Percentiles rank a stretch among this genome's conserved stretches.
Evolutionary conservation across 1,284 basidiomycete species (phyloP).

Genomic region (Pascua sp.): DNA sequence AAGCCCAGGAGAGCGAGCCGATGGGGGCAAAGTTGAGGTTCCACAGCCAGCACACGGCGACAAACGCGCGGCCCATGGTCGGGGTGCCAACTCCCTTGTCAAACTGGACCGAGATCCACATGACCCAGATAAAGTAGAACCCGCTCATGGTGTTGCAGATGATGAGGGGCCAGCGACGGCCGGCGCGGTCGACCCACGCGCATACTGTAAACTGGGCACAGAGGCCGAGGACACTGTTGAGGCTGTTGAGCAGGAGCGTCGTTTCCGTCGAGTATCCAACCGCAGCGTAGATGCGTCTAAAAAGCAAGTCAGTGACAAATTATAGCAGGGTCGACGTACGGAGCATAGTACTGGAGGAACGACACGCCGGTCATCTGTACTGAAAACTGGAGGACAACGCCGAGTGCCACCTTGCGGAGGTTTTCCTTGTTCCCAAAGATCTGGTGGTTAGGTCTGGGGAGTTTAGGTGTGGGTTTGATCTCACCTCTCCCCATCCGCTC

Average conservation of each 20-base stretch:
- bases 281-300: background rate
- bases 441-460: no score
- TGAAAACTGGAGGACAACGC: conserved; percentile 50
- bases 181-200: conserved; percentile 57
- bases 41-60: conserved; percentile 24
- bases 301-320: no score
- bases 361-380: conserved; percentile 57
- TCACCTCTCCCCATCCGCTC: conserved; percentile 39
- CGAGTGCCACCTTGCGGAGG: conserved; percentile 51
- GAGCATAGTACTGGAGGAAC: conserved; percentile 54
- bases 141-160: conserved; percentile 56
- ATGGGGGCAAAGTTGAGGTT: conserved; percentile 13
- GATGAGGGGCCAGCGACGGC: conserved; percentile 56
- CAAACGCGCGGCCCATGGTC: conserved; percentile 6
- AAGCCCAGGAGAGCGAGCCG: conserved; percentile 19
- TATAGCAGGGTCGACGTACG: background rate
- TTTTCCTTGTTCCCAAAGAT: background rate
- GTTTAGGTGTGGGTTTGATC: no score
- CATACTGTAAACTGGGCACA: conserved; percentile 22
- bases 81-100: background rate
- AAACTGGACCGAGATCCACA: conserved; percentile 5
- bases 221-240: background rate
- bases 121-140: conserved; percentile 5
- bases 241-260: conserved; percentile 2
- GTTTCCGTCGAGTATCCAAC: conserved; percentile 6